Evolutionary conservation across 2,329 filamentous ascomycete genomes (phyloP), one percentile per base, ranked within the genome.

Genomic region (Aspergillus oerlinghausenensis): DNA sequence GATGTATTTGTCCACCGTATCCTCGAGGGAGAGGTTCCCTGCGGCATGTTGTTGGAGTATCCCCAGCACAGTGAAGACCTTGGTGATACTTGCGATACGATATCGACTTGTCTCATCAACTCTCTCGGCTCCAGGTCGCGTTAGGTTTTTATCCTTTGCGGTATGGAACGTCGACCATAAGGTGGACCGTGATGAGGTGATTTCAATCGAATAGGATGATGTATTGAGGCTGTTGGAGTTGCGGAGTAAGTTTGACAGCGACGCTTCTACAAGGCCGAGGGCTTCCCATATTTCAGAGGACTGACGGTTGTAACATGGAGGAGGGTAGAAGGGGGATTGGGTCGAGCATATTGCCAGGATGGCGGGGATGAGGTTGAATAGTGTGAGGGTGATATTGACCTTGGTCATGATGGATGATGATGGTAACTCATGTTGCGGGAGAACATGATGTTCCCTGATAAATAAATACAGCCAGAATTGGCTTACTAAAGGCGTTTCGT

Each of bases 51-150:
- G 66, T 38, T 67, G 57, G 11, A 70, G 55, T 17, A 70, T 56
- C 8, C 63, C 65, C 21, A 68, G 52, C 4, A 62, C 62, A 9
- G 68, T 70, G 50, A 70, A 67, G 1, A 63, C 48, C 57, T 67
- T 69, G 26, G 65, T 66, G 42, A 66, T 67, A 54, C 64, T 67
- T 10, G 65, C 67, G 19, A 69, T 65, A 25, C 66, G 62, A 57
- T 67, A 69, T 0, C 40, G 19, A 21, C 40, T 43, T 19, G 19
- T 11, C 40, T 43, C 40, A 19, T 43, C 40, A 5, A 43, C 40
- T 9, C 8, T 43, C 1, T 43, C 40, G 4, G 40, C 40, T 43
- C 40, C 40, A 11, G 40, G 40, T 21, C 19, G 40, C 3, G 40
- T 19, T 8, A 21, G 0, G 21, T 43, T 43, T 21, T 43, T 43